Base-by-base conservation (phyloP, 805 yeast genomes). In the Metschnikowia matae region DNA sequence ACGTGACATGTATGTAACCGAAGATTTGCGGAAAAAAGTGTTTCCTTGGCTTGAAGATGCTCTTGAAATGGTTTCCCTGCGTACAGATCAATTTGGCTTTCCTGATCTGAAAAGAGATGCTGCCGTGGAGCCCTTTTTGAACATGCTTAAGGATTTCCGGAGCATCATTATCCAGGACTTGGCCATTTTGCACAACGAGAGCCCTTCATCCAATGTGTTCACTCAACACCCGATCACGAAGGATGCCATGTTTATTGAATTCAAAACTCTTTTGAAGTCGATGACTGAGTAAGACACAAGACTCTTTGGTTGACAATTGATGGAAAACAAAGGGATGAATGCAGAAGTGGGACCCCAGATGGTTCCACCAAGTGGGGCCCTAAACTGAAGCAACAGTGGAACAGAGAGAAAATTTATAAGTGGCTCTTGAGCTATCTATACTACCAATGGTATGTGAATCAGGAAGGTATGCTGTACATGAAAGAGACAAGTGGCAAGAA, bases 161-260 rank as follows among this genome's bases (percentile, higher is more conserved):
- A 32, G 41, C 5, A 34, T 38, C n/a, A 46, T 46, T 23, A 21
- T 50, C n/a, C 53, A 50, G 29, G 53, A 50, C 29, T 46, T 50
- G 41, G 49, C 48, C 10, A 15, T 50, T 17, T 14, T 50, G 48
- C 21, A 31, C 18, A 43, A 46, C 17, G 23, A 5, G 13, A 17
- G 7, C 14, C 20, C 8, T 14, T 21, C 40, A 14, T 8, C 21
- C 6, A 36, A 18, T 36, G 21, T 18, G 40, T 36, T 36, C 7
- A 18, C 40, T 11, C 40, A 36, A 36, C 40, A 36, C n/a, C 23
- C 14, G 4, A 36, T 36, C 13, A 36, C 40, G 1, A 36, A 18
- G 6, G 23, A 36, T 11, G 4, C 40, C 4, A 18, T 14, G 18
- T 36, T 36, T 14, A 14, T 18, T 10, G 8, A 17, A 17, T 36